Percentiles rank a stretch among this genome's conserved stretches.
Conservation (phyloP, 225 moss, liverwort and hornwort genomes). For the Ulota crispa region DNA sequence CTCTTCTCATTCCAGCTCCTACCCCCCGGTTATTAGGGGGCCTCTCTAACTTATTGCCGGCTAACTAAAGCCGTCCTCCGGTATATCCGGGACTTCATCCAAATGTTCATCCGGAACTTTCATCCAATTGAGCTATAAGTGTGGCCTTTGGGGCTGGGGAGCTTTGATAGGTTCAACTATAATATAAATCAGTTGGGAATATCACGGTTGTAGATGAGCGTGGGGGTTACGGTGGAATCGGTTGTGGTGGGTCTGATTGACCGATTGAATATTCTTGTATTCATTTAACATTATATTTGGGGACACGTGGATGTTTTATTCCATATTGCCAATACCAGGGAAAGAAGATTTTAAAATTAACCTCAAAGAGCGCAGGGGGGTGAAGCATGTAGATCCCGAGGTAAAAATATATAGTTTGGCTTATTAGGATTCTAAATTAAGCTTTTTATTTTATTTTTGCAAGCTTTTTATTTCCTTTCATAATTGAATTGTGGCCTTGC, state of each 20-base stretch:
- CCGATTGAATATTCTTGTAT: neutral
- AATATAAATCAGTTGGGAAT: neutral
- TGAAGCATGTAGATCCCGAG: too few relatives aligned
- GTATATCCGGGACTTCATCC: neutral
- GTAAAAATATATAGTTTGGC: too few relatives aligned
- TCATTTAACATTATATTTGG: neutral
- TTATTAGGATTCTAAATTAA: too few relatives aligned
- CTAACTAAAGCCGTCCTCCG: neutral
- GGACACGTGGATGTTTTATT: neutral
- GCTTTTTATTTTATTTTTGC: too few relatives aligned
- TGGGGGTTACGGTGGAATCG: neutral
- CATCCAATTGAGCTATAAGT: too few relatives aligned
- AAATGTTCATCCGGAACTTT: neutral
- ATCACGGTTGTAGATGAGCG: neutral
- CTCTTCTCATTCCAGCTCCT: conserved; percentile 22
- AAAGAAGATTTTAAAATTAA: neutral
- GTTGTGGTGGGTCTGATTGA: neutral
- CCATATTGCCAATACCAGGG: neutral
- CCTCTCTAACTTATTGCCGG: neutral
- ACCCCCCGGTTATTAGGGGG: conserved; percentile 4
- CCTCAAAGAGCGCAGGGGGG: too few relatives aligned
- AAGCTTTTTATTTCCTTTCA: too few relatives aligned
- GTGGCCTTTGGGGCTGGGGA: conserved; percentile 6
- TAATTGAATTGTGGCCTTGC: too few relatives aligned
- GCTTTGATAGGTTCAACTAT: neutral